Percentiles rank a stretch among this genome's conserved stretches.
phyloP scores from a whole-genome alignment of 176 grass and related monocot genomes.

The Elaeis guineensis region DNA sequence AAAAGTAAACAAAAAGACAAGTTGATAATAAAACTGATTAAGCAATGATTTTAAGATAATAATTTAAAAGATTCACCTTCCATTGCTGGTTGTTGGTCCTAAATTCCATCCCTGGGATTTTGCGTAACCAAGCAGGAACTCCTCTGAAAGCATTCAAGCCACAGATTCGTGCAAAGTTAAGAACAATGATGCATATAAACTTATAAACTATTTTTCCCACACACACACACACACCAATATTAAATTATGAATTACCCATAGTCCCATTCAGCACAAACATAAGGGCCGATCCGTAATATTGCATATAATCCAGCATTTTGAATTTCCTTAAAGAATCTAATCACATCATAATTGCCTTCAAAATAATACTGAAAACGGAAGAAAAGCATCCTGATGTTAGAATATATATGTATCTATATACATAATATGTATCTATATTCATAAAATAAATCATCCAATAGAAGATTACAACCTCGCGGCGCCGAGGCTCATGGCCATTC shows the following conservation, averaged over 20 bases:
- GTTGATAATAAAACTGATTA: not conserved
- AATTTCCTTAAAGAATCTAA: slow-evolving; percentile 57
- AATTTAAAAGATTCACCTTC: slow-evolving; percentile 23
- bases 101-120: slow-evolving; percentile 45
- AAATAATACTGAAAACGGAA: slow-evolving; percentile 51
- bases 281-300: slow-evolving; percentile 71
- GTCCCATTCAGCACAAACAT: slow-evolving; percentile 79
- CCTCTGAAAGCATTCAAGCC: slow-evolving; percentile 18
- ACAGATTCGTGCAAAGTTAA: not conserved
- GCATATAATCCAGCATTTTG: slow-evolving; percentile 50
- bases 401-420: too few relatives aligned
- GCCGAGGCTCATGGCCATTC: slow-evolving; percentile 52
- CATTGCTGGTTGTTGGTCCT: slow-evolving; percentile 42
- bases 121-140: slow-evolving; percentile 38
- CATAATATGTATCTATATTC: not conserved
- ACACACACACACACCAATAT: not conserved
- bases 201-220: not conserved
- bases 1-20: not conserved
- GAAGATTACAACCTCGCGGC: slow-evolving; percentile 27
- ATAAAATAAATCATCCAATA: not conserved
- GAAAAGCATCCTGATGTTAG: too few relatives aligned
- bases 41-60: not conserved
- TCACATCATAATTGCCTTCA: slow-evolving; percentile 42
- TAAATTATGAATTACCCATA: slow-evolving; percentile 32
- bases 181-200: not conserved